Evolutionary conservation across 495 filamentous ascomycete genomes (phyloP).

Genomic region (Podospora pseudoanserina): DNA sequence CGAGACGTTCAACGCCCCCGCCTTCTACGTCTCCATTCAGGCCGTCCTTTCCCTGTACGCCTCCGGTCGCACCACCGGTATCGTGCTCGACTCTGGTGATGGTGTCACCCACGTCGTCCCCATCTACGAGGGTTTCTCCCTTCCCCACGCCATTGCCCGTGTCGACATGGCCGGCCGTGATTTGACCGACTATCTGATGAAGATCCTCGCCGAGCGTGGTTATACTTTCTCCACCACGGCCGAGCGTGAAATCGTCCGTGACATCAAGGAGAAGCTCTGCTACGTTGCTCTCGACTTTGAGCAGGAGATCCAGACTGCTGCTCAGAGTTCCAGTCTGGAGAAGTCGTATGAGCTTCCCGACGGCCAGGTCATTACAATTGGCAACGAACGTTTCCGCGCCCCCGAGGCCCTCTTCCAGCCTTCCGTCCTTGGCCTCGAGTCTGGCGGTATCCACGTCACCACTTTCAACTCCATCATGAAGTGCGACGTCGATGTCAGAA

Average conservation of each 20-base stretch:
- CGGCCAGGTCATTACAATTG: conserved; percentile 99
- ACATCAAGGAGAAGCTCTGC: conserved; percentile 99
- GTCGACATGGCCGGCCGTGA: conserved; percentile 99
- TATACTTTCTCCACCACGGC: conserved; percentile 99
- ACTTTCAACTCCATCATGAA: conserved; percentile 99
- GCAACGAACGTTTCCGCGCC: conserved; percentile 99
- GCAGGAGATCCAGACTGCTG: conserved; percentile 99
- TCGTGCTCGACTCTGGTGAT: conserved; percentile 99
- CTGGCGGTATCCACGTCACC: conserved; percentile 98
- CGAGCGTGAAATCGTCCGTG: conserved; percentile 99
- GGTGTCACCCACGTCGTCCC: conserved; percentile 99
- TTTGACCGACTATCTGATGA: conserved; percentile 99
- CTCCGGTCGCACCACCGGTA: conserved; percentile 99
- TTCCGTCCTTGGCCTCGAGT: conserved; percentile 94
- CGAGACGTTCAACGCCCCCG: conserved; percentile 99
- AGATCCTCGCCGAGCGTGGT: conserved; percentile 97
- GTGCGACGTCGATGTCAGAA: conserved; percentile 99
- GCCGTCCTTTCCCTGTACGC: conserved; percentile 98
- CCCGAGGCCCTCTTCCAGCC: conserved; percentile 99
- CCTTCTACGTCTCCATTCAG: conserved; percentile 99
- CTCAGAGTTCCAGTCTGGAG: conserved; percentile 93
- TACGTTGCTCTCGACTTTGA: conserved; percentile 99
- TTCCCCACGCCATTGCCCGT: conserved; percentile 98
- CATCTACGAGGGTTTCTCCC: conserved; percentile 99
- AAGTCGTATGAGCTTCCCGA: conserved; percentile 99